These are phyloP conservation scores for Sclerotinia nivalis DNA, from an alignment of 2,329 filamentous ascomycete genomes.

Conservation along the genomic window DNA sequence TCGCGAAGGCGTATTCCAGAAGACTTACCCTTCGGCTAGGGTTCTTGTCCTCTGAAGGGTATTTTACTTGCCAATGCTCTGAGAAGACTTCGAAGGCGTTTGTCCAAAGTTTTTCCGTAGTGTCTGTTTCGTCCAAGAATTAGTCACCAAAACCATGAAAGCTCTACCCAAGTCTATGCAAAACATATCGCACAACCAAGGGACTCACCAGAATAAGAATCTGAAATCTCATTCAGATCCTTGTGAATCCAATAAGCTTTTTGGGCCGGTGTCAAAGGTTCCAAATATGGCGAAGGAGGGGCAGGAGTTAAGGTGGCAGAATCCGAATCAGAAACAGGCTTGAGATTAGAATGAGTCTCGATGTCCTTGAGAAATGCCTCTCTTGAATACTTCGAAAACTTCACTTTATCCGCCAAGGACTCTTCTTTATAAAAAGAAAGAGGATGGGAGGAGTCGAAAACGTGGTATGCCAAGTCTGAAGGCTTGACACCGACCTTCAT, in stretches of 20 bases:
- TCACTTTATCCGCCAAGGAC: background rate
- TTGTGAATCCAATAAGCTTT: background rate
- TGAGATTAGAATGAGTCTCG: background rate
- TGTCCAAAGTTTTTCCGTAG: background rate
- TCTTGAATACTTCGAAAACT: background rate
- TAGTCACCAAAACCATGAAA: background rate
- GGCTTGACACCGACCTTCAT: constrained; percentile 9
- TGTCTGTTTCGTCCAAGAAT: background rate
- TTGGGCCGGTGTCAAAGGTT: background rate
- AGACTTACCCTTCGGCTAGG: background rate
- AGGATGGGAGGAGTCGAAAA: background rate
- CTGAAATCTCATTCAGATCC: background rate
- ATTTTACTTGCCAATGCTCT: background rate
- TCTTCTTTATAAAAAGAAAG: background rate
- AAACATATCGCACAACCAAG: background rate
- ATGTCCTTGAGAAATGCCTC: background rate
- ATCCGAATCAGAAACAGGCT: background rate
- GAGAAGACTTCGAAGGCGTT: background rate
- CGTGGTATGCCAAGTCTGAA: constrained; percentile 8
- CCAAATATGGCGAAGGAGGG: background rate
- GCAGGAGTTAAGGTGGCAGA: background rate
- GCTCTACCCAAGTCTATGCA: too few relatives aligned
- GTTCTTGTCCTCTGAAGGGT: background rate
- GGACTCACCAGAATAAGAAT: background rate
- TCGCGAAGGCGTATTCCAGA: background rate